phyloP scores from a whole-genome alignment of 805 yeast genomes.

The Cyberlindnera xishuangbannaensis region DNA sequence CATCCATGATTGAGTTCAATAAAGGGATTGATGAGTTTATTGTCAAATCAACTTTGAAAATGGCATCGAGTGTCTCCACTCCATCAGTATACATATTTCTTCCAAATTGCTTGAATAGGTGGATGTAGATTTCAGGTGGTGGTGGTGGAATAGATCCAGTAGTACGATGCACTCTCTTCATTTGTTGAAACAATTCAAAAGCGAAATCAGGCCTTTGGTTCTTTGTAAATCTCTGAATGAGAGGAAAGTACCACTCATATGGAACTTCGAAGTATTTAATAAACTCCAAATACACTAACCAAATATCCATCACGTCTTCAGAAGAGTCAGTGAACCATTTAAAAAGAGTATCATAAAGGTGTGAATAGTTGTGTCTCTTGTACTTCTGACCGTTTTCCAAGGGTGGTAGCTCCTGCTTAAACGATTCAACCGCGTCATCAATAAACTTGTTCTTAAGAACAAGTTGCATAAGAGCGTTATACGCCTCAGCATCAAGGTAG shows the following conservation, averaged over 20 bases:
- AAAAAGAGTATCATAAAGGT: constrained; percentile 37
- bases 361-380: constrained; percentile 25
- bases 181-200: constrained; percentile 51
- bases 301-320: constrained; percentile 37
- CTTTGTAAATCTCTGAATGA: constrained; percentile 49
- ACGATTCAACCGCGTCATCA: constrained; percentile 36
- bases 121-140: constrained; percentile 49
- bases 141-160: constrained; percentile 46
- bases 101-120: constrained; percentile 58
- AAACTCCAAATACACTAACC: constrained; percentile 55
- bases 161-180: constrained; percentile 49
- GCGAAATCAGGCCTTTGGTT: constrained; percentile 56
- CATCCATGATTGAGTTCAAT: constrained; percentile 58
- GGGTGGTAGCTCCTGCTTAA: constrained; percentile 37
- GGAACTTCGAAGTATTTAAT: constrained; percentile 53
- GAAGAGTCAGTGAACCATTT: constrained; percentile 36
- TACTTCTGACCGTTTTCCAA: constrained; percentile 14
- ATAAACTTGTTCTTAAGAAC: constrained; percentile 31
- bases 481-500: constrained; percentile 32
- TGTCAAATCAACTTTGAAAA: constrained; percentile 55
- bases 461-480: constrained; percentile 32
- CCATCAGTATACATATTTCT: constrained; percentile 56
- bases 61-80: constrained; percentile 55
- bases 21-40: constrained; percentile 51
- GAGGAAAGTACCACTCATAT: constrained; percentile 49